Evolutionary conservation across 257 asterid genomes (phyloP).

Genomic region (Gardenia jasminoides): DNA sequence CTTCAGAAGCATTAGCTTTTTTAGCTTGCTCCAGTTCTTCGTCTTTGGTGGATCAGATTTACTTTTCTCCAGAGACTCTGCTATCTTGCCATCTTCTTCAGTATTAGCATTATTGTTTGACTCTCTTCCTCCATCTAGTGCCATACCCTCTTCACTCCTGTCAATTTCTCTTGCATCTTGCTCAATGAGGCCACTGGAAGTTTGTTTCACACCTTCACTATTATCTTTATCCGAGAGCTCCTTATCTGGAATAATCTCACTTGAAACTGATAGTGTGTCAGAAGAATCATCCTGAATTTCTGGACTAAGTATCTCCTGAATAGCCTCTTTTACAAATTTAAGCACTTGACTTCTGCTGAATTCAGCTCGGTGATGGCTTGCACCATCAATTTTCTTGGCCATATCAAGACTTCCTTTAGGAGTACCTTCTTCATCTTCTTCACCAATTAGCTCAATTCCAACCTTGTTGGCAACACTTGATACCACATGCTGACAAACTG

Average conservation of each 20-base stretch:
- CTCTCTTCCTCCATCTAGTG: slow-evolving; percentile 17
- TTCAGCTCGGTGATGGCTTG: slow-evolving; percentile 27
- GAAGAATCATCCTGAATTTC: slow-evolving; percentile 55
- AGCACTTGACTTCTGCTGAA: slow-evolving; percentile 72
- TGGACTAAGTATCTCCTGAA: slow-evolving; percentile 76
- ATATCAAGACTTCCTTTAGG: slow-evolving; percentile 6
- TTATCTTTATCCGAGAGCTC: slow-evolving; percentile 32
- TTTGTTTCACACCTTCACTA: slow-evolving; percentile 21
- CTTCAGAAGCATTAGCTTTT: slow-evolving; percentile 60
- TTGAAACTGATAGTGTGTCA: slow-evolving; percentile 46
- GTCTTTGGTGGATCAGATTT: slow-evolving; percentile 33
- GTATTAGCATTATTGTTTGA: background rate
- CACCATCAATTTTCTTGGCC: slow-evolving; percentile 13
- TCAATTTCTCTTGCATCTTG: slow-evolving; percentile 11
- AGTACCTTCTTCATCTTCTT: slow-evolving; percentile 50
- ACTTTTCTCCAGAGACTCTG: slow-evolving; percentile 16
- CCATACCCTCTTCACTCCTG: slow-evolving; percentile 6
- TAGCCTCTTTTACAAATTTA: slow-evolving; percentile 81
- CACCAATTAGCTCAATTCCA: slow-evolving; percentile 67
- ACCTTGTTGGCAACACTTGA: slow-evolving; percentile 65
- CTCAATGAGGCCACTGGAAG: slow-evolving; percentile 12
- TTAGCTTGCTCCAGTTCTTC: slow-evolving; percentile 85
- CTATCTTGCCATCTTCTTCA: slow-evolving; percentile 9
- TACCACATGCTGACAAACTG: slow-evolving; percentile 84
- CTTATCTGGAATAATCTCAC: slow-evolving; percentile 40